Percentiles rank a stretch among this genome's conserved stretches.
These are phyloP conservation scores for Bauhinia variegata DNA, from an alignment of 306 rosid species.

Conservation along the genomic window DNA sequence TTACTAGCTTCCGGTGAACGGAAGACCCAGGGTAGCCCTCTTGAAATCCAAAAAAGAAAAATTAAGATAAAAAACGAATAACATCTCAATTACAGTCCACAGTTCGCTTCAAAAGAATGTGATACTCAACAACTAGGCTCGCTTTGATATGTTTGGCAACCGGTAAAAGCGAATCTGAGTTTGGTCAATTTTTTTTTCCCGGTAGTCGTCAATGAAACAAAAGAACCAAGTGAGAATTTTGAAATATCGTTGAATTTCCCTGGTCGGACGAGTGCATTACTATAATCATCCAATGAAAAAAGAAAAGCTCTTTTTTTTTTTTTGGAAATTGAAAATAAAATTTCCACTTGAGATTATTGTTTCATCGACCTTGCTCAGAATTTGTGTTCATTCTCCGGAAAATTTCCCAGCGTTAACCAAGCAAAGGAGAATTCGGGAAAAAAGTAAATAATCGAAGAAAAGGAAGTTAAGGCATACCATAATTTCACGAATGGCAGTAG, in stretches of 20 bases:
- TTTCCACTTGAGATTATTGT: not conserved
- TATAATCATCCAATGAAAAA: not conserved
- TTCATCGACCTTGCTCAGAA: not conserved
- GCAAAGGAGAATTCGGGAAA: not conserved
- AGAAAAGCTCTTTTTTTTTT: not conserved
- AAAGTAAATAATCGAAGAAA: not conserved
- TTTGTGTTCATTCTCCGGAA: not conserved
- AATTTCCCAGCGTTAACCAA: not conserved
- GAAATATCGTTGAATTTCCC: not conserved
- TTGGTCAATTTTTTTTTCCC: not conserved
- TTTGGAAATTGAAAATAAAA: not conserved
- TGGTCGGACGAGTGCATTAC: not conserved
- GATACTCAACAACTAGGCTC: no score
- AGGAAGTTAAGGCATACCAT: slow-evolving; percentile 51
- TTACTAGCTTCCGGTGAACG: not conserved
- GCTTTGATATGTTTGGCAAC: no score
- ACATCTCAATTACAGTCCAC: not conserved
- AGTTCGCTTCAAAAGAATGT: no score
- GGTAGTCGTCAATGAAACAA: not conserved
- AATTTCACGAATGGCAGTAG: slow-evolving; percentile 98
- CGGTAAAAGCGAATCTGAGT: no score
- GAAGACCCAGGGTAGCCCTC: not conserved
- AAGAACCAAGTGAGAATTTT: not conserved
- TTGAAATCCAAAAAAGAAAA: not conserved
- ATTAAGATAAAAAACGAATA: not conserved